Evolutionary conservation across 228 moss, liverwort and hornwort species (phyloP), one percentile per base, ranked within the genome.

Genomic region (Sphagnum magellanicum): DNA sequence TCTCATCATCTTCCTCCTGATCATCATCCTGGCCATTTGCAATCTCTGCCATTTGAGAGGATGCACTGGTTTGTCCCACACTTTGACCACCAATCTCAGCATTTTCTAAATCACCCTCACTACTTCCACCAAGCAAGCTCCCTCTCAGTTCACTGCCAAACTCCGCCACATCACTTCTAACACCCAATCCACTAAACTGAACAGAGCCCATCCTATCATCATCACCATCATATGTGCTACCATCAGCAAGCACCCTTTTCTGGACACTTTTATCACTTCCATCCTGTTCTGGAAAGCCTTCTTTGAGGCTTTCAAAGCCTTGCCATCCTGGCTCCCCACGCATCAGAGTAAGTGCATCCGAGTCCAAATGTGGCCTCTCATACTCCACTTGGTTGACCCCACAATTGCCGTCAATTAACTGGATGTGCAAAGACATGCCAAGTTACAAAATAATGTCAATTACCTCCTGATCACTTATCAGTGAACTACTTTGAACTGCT

Each of bases 121-220:
- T 84, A 67, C 83, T 84, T 69, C 83, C 77, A 73, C 77, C 83
- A 32, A 84, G 70, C 67, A 84, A 76, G 79, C 83, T 84, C 77
- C 48, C 83, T 72, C 83, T 74, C 16, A 83, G 69, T 73, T 84
- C 77, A 70, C 83, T 84, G 69, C 83, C 83, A 80, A 84, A 84
- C 77, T 84, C 83, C 62, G 80, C 83, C 57, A 80, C 79, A 76
- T 84, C 83, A 77, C 83, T 84, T 73, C 79, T 79, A 79, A 84
- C 77, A 70, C 83, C 80, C 50, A 80, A 66, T 77, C 83, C 83
- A 80, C 74, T 79, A 68, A 79, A 84, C 79, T 72, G 68, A 52
- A 84, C 79, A 60, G 83, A 84, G 74, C 80, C 80, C 52, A 84
- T 72, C 12, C 55, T 55, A 55, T 55, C 55, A 55, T 55, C 55